Evolutionary conservation across 768 basidiomycete genomes (phyloP).

Genomic region (Stropharia rugosoannulata): DNA sequence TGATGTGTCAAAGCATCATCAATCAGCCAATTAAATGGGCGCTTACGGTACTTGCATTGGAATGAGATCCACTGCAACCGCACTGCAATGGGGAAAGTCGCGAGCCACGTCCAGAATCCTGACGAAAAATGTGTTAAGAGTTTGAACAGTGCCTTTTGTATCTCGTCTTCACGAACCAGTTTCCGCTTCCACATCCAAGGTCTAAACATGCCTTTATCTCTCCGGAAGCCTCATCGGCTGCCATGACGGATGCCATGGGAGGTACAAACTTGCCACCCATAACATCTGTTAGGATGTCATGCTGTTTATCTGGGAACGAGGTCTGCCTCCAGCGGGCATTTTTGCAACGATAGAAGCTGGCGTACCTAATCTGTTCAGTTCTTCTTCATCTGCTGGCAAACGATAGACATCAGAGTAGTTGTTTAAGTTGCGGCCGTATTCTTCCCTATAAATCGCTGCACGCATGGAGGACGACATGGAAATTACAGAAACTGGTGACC

Average conservation of each 20-base stretch:
- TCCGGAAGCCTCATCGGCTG: constrained; percentile 48
- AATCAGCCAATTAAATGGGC: not conserved
- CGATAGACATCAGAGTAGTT: constrained; percentile 79
- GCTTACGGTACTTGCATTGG: constrained; percentile 75
- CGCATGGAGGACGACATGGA: constrained; percentile 67
- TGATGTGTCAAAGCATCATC: constrained; percentile 12
- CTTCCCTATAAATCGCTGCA: constrained; percentile 56
- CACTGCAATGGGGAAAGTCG: constrained; percentile 67
- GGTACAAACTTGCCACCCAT: constrained; percentile 67
- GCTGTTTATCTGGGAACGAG: constrained; percentile 56
- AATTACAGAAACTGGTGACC: constrained; percentile 66
- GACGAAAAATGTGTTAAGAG: not conserved
- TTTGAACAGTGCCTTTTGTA: constrained; percentile 12
- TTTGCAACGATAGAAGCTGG: constrained; percentile 5
- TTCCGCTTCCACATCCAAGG: constrained; percentile 79
- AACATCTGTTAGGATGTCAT: constrained; percentile 59
- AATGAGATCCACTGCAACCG: constrained; percentile 77
- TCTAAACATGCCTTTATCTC: constrained; percentile 67
- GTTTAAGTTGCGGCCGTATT: constrained; percentile 71
- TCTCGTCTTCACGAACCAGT: constrained; percentile 48
- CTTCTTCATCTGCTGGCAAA: constrained; percentile 78
- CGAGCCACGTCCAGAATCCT: constrained; percentile 78
- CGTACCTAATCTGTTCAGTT: constrained; percentile 67
- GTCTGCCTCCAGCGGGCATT: constrained; percentile 3
- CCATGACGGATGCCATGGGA: constrained; percentile 56